These are phyloP conservation scores for Penicillium nucicola DNA, from an alignment of 495 filamentous ascomycete species.

Conservation along the genomic window DNA sequence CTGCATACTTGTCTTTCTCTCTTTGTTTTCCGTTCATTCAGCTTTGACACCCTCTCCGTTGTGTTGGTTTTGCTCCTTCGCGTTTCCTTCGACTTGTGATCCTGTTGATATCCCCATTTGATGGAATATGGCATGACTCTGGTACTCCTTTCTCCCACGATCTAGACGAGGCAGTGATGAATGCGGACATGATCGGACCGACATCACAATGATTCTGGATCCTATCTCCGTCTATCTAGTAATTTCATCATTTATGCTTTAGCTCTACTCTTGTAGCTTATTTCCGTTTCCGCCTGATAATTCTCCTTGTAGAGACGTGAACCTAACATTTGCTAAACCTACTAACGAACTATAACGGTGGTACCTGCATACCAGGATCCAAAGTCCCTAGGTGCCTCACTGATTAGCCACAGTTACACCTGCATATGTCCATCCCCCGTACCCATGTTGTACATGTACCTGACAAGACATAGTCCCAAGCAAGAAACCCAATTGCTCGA, in stretches of 20 bases:
- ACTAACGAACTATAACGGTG: neutral
- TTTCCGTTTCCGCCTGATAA: neutral
- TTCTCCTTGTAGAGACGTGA: neutral
- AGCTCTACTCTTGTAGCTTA: neutral
- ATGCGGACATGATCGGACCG: conserved; percentile 11
- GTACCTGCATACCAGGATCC: neutral
- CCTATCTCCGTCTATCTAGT: neutral
- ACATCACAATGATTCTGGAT: conserved; percentile 2
- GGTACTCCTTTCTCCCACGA: conserved; percentile 6
- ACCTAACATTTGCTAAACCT: neutral
- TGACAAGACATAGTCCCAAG: conserved; percentile 5
- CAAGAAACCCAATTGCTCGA: neutral
- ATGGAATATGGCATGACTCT: conserved; percentile 5
- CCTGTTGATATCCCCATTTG: conserved; percentile 14
- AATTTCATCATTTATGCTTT: neutral
- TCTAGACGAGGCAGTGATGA: conserved; percentile 23
- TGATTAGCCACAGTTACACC: conserved; percentile 20
- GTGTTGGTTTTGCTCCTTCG: conserved; percentile 10
- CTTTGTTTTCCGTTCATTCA: conserved; percentile 4
- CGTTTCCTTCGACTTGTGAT: conserved; percentile 5
- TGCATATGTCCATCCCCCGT: conserved; percentile 3
- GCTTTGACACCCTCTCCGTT: conserved; percentile 17
- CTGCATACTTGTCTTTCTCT: conserved; percentile 1
- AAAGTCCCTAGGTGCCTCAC: conserved; percentile 13
- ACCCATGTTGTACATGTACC: conserved; percentile 13